Percentiles rank a stretch among this genome's conserved stretches.
Evolutionary conservation across 176 grass and related monocot genomes (phyloP).

Genomic region (Zoysia pacifica): DNA sequence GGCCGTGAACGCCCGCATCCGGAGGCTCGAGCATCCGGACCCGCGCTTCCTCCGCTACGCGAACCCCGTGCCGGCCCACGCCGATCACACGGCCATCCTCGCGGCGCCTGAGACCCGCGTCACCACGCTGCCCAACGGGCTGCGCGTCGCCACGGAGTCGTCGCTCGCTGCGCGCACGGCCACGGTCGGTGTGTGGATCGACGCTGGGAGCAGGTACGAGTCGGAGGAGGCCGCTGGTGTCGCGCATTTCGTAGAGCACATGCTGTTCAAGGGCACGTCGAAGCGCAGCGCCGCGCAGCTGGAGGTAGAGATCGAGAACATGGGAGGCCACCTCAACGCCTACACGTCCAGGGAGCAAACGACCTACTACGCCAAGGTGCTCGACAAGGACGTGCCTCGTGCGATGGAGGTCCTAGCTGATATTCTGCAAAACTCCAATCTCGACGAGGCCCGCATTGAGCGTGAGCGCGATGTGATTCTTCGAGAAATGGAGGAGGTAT

Average conservation of each 20-base stretch:
- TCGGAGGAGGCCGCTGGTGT: constrained; percentile 70
- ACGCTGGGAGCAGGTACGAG: constrained; percentile 92
- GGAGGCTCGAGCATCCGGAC: constrained; percentile 81
- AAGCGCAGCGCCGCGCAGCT: constrained; percentile 61
- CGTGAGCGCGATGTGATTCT: constrained; percentile 85
- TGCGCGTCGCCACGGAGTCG: constrained; percentile 92
- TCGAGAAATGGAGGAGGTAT: constrained; percentile 95
- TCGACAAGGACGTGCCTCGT: constrained; percentile 82
- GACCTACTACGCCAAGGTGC: constrained; percentile 85
- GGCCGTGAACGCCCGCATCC: constrained; percentile 62
- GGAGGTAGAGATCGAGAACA: constrained; percentile 97
- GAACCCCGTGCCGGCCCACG: constrained; percentile 68
- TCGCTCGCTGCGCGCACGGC: constrained; percentile 69
- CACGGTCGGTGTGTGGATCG: constrained; percentile 97
- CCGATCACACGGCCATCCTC: constrained; percentile 76
- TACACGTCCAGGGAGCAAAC: constrained; percentile 98
- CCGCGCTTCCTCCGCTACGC: constrained; percentile 95
- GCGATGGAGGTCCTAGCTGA: constrained; percentile 75
- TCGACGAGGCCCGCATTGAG: constrained; percentile 63
- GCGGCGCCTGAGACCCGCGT: constrained; percentile 78
- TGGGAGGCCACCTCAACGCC: constrained; percentile 90
- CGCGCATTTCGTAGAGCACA: constrained; percentile 99
- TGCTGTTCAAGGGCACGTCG: constrained; percentile 95
- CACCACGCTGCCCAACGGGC: constrained; percentile 79
- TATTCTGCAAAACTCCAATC: constrained; percentile 86